These are phyloP conservation scores for Coelastrella sp. DNA, from an alignment of 139 green algal genomes.

Conservation along the genomic window DNA sequence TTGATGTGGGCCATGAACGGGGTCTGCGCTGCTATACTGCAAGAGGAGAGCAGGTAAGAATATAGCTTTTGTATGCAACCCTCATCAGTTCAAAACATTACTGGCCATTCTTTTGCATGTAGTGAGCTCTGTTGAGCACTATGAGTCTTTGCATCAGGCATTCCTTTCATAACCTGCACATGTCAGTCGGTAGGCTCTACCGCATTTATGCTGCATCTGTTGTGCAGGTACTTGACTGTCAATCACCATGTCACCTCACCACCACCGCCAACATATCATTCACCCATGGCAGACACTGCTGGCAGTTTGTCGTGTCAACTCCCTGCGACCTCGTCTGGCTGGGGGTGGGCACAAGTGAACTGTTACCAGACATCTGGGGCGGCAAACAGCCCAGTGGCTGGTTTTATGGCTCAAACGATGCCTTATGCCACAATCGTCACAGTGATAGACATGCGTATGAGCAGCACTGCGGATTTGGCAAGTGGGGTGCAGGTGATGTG, in stretches of 20 bases:
- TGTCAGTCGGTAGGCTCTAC: no score
- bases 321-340: constrained; percentile 49
- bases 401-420: constrained; percentile 45
- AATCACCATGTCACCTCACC: constrained; percentile 11
- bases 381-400: constrained; percentile 34
- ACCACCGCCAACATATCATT: not conserved
- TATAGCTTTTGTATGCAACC: not conserved
- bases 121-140: no score
- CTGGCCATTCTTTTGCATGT: no score
- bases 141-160: no score
- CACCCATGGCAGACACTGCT: constrained; percentile 25
- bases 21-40: constrained; percentile 29
- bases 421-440: constrained; percentile 16
- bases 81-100: no score
- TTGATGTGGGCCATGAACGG: not conserved
- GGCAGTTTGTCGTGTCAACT: constrained; percentile 8
- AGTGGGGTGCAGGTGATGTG: constrained; percentile 33
- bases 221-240: constrained; percentile 24
- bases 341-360: constrained; percentile 8
- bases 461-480: constrained; percentile 20
- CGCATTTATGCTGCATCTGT: not conserved
- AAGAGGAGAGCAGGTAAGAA: constrained; percentile 11
- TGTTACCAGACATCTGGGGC: constrained; percentile 27
- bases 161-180: no score
- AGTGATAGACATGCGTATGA: constrained; percentile 42